These are phyloP conservation scores for Aspergillus viridinutans DNA, from an alignment of 2,329 filamentous ascomycete genomes.

Conservation along the genomic window DNA sequence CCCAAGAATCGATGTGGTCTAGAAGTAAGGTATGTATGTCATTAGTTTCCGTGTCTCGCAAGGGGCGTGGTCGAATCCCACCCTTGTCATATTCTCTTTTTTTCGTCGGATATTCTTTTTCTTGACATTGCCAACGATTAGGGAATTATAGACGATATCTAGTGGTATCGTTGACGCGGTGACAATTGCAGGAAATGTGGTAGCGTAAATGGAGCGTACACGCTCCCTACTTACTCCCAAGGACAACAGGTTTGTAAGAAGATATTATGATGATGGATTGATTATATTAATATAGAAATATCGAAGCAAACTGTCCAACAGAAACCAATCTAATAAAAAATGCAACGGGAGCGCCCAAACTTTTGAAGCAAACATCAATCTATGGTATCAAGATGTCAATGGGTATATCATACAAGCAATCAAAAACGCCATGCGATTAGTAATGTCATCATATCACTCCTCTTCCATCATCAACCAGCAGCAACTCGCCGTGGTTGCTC, in stretches of 20 bases:
- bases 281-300: background rate
- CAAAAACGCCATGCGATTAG: background rate
- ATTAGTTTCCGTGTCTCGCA: background rate
- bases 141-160: background rate
- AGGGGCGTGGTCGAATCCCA: background rate
- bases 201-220: no score
- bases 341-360: background rate
- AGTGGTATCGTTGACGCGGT: no score
- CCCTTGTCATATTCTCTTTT: background rate
- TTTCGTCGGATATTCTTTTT: background rate
- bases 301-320: background rate
- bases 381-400: background rate
- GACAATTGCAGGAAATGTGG: no score
- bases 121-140: background rate
- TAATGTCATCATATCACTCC: background rate
- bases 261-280: background rate
- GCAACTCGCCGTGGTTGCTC: background rate
- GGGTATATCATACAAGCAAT: background rate
- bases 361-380: background rate
- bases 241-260: background rate
- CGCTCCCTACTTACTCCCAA: background rate
- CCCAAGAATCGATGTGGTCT: no score
- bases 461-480: background rate
- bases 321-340: background rate
- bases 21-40: no score